These are phyloP conservation scores for Tricholoma sp. DNA, from an alignment of 768 basidiomycete species.

Conservation along the genomic window DNA sequence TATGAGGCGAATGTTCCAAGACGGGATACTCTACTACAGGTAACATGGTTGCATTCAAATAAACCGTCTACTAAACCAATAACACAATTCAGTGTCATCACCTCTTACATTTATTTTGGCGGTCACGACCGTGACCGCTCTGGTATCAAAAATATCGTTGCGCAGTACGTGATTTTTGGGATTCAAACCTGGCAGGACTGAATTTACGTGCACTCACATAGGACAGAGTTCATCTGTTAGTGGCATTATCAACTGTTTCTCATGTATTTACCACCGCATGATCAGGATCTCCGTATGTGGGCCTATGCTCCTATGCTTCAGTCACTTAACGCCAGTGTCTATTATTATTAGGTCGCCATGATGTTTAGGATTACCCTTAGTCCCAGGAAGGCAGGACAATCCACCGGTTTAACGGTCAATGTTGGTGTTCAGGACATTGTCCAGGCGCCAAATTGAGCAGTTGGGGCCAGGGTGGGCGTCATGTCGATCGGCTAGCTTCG, in stretches of 20 bases:
- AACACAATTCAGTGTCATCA: constrained; percentile 14
- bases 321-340: not conserved
- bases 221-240: not conserved
- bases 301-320: not conserved
- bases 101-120: constrained; percentile 22
- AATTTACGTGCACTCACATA: constrained; percentile 1
- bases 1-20: constrained; percentile 20
- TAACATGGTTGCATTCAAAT: not conserved
- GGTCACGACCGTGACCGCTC: constrained; percentile 23
- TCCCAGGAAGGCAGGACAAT: constrained; percentile 7
- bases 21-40: constrained; percentile 17
- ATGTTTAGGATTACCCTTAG: constrained; percentile 20
- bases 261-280: too few relatives aligned
- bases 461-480: not conserved
- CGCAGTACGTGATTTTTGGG: constrained; percentile 19
- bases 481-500: not conserved
- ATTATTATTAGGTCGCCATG: constrained; percentile 28
- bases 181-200: not conserved
- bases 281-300: not conserved
- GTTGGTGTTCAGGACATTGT: too few relatives aligned
- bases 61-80: not conserved
- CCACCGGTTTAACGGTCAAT: not conserved
- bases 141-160: constrained; percentile 23
- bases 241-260: too few relatives aligned
- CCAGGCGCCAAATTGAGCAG: not conserved